phyloP scores from a whole-genome alignment of 2,329 filamentous ascomycete genomes.

The Bimuria novae-zelandiae region DNA sequence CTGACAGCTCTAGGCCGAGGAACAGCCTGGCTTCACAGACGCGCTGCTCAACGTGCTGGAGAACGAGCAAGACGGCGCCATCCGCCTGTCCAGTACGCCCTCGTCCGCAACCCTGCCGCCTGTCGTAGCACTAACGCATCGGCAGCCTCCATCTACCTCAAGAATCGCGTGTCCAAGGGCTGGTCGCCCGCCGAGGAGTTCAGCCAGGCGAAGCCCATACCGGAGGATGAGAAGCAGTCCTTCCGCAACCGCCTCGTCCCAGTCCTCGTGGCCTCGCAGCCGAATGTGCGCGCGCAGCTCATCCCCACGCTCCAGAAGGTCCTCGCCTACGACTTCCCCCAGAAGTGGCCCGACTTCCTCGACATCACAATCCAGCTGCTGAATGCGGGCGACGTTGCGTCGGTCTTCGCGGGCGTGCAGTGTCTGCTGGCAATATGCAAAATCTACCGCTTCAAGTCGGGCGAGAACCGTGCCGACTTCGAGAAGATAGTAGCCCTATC shows the following conservation, averaged over 20 bases:
- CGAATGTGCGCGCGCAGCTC: constrained; percentile 86
- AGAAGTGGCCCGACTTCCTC: constrained; percentile 92
- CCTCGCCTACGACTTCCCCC: constrained; percentile 91
- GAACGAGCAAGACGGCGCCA: constrained; percentile 80
- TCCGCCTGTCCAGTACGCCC: constrained; percentile 81
- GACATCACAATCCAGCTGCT: constrained; percentile 89
- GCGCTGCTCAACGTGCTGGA: constrained; percentile 89
- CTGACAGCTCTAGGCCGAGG: constrained; percentile 72
- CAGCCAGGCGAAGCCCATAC: constrained; percentile 73
- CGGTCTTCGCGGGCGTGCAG: constrained; percentile 90
- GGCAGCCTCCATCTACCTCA: constrained; percentile 92
- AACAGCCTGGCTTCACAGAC: constrained; percentile 86
- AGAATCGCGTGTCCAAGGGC: constrained; percentile 92
- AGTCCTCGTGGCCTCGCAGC: constrained; percentile 78
- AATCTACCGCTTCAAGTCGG: constrained; percentile 91
- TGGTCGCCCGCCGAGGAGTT: constrained; percentile 82
- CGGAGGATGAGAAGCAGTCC: constrained; percentile 85
- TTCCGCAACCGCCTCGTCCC: constrained; percentile 89
- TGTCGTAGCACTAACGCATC: constrained; percentile 27
- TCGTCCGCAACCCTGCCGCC: constrained; percentile 17
- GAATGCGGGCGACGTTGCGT: constrained; percentile 81
- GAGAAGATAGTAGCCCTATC: constrained; percentile 91
- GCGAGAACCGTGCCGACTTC: constrained; percentile 81
- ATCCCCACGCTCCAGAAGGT: constrained; percentile 95
- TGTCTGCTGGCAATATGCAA: constrained; percentile 93